Conservation (phyloP, 352 stramenopile genomes). For the Phytophthora podocarpi region DNA sequence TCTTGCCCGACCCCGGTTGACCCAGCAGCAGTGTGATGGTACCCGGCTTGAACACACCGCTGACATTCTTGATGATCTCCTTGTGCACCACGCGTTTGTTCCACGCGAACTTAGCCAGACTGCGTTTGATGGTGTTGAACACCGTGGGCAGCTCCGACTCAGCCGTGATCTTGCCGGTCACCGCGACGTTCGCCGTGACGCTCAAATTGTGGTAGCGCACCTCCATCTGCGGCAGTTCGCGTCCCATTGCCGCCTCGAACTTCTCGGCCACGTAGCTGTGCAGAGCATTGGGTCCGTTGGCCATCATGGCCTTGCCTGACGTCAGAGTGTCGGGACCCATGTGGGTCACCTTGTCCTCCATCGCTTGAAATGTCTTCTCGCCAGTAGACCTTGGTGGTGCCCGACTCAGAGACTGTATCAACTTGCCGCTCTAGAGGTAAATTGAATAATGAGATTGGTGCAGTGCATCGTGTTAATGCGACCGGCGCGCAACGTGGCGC, state of each 20-base stretch:
- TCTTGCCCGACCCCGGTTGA: constrained; percentile 45
- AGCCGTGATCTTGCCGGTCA: constrained; percentile 26
- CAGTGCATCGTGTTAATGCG: too few species aligned
- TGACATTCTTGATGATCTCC: constrained; percentile 40
- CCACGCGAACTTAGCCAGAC: constrained; percentile 23
- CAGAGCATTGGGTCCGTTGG: constrained; percentile 39
- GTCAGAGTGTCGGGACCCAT: too few species aligned
- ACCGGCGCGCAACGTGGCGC: too few species aligned
- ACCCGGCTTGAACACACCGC: constrained; percentile 33
- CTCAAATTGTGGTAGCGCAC: constrained; percentile 58
- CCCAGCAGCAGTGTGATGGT: constrained; percentile 39
- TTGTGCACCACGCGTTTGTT: constrained; percentile 42
- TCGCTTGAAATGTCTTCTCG: too few species aligned
- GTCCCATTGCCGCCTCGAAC: constrained; percentile 46
- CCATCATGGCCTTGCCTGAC: constrained; percentile 39
- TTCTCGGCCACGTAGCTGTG: constrained; percentile 42
- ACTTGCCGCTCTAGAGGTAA: too few species aligned
- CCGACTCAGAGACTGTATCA: too few species aligned
- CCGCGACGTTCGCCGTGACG: constrained; percentile 36
- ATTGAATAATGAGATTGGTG: too few species aligned
- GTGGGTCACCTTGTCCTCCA: too few species aligned
- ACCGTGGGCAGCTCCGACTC: constrained; percentile 47
- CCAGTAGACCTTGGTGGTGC: too few species aligned
- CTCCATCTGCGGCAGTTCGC: constrained; percentile 59
- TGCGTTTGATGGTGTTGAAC: constrained; percentile 31